phyloP scores from a whole-genome alignment of 2,329 filamentous ascomycete genomes.

The Alternaria triticina region DNA sequence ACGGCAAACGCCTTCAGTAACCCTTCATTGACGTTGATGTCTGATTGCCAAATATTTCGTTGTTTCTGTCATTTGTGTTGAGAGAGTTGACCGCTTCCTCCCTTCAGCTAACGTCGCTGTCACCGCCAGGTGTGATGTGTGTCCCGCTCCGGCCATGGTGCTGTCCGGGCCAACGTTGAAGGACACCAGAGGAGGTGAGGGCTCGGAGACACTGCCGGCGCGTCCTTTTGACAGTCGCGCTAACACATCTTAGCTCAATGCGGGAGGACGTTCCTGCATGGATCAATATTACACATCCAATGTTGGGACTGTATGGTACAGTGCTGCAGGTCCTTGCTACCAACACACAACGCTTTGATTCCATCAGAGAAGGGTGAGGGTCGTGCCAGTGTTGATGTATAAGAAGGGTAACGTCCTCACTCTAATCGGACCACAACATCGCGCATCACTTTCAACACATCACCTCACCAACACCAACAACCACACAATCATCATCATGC shows the following conservation, averaged over 20 bases:
- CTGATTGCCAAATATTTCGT: no score
- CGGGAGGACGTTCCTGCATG: neutral
- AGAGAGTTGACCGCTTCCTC: neutral
- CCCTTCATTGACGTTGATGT: neutral
- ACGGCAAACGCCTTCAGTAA: neutral
- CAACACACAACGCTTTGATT: neutral
- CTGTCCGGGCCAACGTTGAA: neutral
- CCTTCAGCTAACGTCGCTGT: neutral
- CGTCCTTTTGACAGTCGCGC: neutral
- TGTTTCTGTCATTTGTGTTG: neutral
- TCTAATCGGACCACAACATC: neutral
- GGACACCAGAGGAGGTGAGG: neutral
- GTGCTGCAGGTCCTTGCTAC: neutral
- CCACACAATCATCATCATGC: slow-evolving; percentile 1
- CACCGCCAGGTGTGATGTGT: neutral
- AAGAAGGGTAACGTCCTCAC: neutral
- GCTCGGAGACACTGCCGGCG: neutral
- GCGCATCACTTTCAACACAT: neutral
- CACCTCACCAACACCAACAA: neutral
- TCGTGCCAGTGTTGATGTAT: neutral
- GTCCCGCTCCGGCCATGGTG: neutral
- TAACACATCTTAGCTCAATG: neutral
- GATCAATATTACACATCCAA: slow-evolving; percentile 3
- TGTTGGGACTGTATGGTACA: slow-evolving; percentile 1
- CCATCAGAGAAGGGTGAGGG: neutral